These are phyloP conservation scores for Ostreobium quekettii DNA, from an alignment of 139 green algal genomes.

Conservation along the genomic window DNA sequence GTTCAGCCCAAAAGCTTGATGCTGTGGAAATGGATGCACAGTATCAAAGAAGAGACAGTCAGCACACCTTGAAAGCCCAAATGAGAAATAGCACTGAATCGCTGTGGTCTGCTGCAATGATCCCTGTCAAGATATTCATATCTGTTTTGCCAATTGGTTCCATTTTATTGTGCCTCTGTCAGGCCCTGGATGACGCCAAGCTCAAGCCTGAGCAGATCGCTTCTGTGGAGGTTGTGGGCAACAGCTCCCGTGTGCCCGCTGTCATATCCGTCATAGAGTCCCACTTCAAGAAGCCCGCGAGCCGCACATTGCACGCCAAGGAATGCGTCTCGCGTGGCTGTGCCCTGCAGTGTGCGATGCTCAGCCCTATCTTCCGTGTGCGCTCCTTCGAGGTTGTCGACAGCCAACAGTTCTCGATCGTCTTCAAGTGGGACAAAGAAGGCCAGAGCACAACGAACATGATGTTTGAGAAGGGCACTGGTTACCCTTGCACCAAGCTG, in stretches of 20 bases:
- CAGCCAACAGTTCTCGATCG: conserved; percentile 68
- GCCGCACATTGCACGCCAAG: conserved; percentile 89
- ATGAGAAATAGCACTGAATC: too few species aligned
- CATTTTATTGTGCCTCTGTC: too few species aligned
- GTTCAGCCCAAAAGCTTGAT: too few species aligned
- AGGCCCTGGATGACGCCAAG: conserved; percentile 54
- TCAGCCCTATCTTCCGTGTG: conserved; percentile 90
- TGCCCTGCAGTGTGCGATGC: conserved; percentile 97
- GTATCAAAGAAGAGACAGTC: too few species aligned
- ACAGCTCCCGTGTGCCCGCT: conserved; percentile 71
- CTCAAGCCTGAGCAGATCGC: conserved; percentile 60
- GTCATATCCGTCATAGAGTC: conserved; percentile 43
- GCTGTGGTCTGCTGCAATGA: too few species aligned
- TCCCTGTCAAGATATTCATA: too few species aligned
- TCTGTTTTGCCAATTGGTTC: too few species aligned
- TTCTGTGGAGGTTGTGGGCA: conserved; percentile 86
- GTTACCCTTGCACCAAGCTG: conserved; percentile 80
- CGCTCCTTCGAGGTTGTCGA: conserved; percentile 96
- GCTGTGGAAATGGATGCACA: too few species aligned
- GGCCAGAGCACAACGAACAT: conserved; percentile 37
- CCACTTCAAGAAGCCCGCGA: conserved; percentile 57
- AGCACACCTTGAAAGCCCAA: too few species aligned
- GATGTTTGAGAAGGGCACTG: conserved; percentile 59
- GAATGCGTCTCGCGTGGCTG: conserved; percentile 85
- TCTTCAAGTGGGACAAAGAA: conserved; percentile 81